Conservation (phyloP, 192 early-diverging fungal species). For the Entomortierella lignicola region DNA sequence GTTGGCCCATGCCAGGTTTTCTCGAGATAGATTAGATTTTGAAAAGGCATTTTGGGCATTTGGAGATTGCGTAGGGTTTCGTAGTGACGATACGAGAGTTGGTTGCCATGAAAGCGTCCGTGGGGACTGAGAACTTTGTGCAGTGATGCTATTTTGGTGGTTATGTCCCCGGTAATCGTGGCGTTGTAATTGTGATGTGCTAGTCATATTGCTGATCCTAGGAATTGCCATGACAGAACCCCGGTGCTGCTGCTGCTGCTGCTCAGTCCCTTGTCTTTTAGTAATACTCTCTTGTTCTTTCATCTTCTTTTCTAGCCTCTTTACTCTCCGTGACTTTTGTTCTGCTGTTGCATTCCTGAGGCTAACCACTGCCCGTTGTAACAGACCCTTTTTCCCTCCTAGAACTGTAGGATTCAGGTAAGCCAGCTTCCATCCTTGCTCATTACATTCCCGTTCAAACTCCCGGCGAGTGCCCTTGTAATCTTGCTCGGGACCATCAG, state of each 20-base stretch:
- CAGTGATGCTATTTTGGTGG: neutral
- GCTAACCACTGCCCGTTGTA: constrained; percentile 88
- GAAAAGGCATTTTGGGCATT: neutral
- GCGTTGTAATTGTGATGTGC: neutral
- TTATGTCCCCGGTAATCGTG: neutral
- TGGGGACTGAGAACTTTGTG: neutral
- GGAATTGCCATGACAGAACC: neutral
- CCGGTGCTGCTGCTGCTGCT: neutral
- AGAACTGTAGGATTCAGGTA: constrained; percentile 78
- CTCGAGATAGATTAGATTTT: too few species aligned
- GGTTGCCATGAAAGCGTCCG: neutral
- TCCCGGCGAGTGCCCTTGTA: constrained; percentile 88
- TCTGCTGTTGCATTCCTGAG: constrained; percentile 78
- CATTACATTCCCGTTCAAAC: constrained; percentile 89
- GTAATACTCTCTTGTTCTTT: neutral
- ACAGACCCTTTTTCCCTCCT: constrained; percentile 75
- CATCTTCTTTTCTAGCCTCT: constrained; percentile 64
- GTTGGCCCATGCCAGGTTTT: too few species aligned
- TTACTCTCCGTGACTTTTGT: constrained; percentile 78
- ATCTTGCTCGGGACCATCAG: constrained; percentile 66
- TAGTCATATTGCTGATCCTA: neutral
- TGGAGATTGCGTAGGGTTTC: neutral
- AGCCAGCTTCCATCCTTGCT: constrained; percentile 87
- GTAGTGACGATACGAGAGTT: neutral
- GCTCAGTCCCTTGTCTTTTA: neutral